A percentile compares a stretch with the other conserved stretches of the same genome.
Evolutionary conservation across 441 rosid genomes (phyloP).

Genomic region (Populus hybrid): DNA sequence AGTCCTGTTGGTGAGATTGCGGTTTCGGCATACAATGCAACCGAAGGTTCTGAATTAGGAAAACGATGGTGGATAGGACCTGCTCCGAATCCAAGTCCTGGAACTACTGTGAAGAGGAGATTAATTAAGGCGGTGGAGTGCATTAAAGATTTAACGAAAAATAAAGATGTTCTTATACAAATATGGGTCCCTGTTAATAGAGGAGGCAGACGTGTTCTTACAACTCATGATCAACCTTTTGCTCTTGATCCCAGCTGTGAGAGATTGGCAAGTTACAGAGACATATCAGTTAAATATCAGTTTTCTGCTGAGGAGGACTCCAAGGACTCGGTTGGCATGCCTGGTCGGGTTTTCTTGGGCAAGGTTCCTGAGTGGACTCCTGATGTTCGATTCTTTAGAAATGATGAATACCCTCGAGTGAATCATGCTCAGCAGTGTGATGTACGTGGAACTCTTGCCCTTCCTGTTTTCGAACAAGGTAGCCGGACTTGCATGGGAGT

Average conservation of each 20-base stretch:
- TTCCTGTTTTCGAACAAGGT: constrained; percentile 88
- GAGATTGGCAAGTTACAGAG: constrained; percentile 67
- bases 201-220: constrained; percentile 61
- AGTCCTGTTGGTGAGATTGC: constrained; percentile 21
- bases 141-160: constrained; percentile 52
- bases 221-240: constrained; percentile 68
- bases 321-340: constrained; percentile 62
- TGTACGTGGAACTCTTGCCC: constrained; percentile 82
- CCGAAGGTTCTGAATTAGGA: constrained; percentile 41
- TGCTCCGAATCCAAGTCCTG: constrained; percentile 33
- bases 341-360: constrained; percentile 81
- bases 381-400: constrained; percentile 80
- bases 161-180: constrained; percentile 74
- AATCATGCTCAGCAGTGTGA: constrained; percentile 64
- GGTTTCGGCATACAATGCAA: constrained; percentile 10
- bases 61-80: constrained; percentile 85
- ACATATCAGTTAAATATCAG: constrained; percentile 66
- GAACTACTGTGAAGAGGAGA: constrained; percentile 60
- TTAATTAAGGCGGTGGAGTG: constrained; percentile 58
- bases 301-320: constrained; percentile 73
- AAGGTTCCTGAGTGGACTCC: constrained; percentile 97
- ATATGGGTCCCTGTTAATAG: constrained; percentile 81
- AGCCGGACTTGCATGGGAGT: constrained; percentile 85
- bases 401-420: constrained; percentile 80
- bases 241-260: constrained; percentile 51